Evolutionary conservation across 2,329 filamentous ascomycete genomes (phyloP).

Genomic region (Metarhizium anisopliae): DNA sequence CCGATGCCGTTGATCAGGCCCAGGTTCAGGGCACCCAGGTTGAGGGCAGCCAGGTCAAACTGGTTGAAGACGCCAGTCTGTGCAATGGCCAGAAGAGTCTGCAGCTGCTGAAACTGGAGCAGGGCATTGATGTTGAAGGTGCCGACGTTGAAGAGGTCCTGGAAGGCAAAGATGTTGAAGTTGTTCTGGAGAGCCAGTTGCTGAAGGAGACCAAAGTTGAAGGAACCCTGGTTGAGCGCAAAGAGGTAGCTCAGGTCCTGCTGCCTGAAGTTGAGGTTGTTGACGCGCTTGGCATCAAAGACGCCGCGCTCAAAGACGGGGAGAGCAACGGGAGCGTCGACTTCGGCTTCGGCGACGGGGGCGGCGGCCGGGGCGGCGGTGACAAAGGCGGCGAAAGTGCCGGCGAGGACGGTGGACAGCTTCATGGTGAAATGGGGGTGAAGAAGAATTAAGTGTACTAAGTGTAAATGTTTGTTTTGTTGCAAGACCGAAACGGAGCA

Average conservation of each 20-base stretch:
- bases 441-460: background rate
- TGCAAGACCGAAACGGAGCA: background rate
- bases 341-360: background rate
- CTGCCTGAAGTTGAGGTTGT: slow-evolving; percentile 29
- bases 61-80: slow-evolving; percentile 20
- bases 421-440: background rate
- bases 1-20: slow-evolving; percentile 19
- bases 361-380: background rate
- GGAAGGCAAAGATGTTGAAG: slow-evolving; percentile 35
- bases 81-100: slow-evolving; percentile 26
- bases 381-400: background rate
- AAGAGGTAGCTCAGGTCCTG: slow-evolving; percentile 37
- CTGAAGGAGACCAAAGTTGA: slow-evolving; percentile 35
- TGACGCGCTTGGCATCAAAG: slow-evolving; percentile 14
- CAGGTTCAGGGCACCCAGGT: slow-evolving; percentile 19
- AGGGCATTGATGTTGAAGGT: slow-evolving; percentile 31
- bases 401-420: background rate
- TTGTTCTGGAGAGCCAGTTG: slow-evolving; percentile 30
- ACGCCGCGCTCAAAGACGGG: background rate
- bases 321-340: background rate
- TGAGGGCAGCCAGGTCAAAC: slow-evolving; percentile 18
- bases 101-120: slow-evolving; percentile 32
- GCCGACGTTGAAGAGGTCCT: slow-evolving; percentile 30
- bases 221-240: slow-evolving; percentile 29
- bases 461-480: background rate